These are phyloP conservation scores for Isochrysis galbana DNA, from an alignment of 78 protist genomes.

Conservation along the genomic window DNA sequence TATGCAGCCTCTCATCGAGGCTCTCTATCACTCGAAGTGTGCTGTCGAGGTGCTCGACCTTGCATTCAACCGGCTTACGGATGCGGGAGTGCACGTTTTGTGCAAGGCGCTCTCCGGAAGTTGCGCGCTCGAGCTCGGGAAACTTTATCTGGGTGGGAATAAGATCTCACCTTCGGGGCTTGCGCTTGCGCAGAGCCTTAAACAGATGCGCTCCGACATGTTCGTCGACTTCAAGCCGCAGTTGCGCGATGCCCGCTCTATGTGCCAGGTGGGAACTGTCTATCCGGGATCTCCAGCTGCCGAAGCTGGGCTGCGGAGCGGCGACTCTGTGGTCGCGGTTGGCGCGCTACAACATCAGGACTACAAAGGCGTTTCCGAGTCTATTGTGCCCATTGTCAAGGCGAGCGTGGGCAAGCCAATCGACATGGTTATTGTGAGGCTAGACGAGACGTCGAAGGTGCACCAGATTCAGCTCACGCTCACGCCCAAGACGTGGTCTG, in stretches of 20 bases:
- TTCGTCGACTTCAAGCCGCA: background rate
- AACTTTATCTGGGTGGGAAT: background rate
- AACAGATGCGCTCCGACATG: background rate
- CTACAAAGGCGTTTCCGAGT: background rate
- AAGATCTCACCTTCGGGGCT: background rate
- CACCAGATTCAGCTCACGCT: background rate
- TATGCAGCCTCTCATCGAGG: background rate
- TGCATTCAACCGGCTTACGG: background rate
- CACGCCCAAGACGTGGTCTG: background rate
- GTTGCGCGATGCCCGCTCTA: background rate
- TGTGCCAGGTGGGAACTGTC: background rate
- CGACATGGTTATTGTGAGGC: background rate
- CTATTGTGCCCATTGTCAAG: background rate
- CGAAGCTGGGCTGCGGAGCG: background rate
- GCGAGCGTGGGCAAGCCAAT: background rate
- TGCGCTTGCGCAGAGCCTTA: background rate
- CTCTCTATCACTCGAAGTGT: background rate
- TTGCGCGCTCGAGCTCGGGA: background rate
- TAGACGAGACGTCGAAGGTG: background rate
- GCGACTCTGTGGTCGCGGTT: background rate
- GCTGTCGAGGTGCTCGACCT: slow-evolving; percentile 10
- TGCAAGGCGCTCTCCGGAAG: background rate
- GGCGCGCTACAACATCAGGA: background rate
- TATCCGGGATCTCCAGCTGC: background rate
- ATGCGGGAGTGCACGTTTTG: slow-evolving; percentile 2